Evolutionary conservation across 106 monocot genomes (phyloP).

Genomic region (Hemerocallis citrina): DNA sequence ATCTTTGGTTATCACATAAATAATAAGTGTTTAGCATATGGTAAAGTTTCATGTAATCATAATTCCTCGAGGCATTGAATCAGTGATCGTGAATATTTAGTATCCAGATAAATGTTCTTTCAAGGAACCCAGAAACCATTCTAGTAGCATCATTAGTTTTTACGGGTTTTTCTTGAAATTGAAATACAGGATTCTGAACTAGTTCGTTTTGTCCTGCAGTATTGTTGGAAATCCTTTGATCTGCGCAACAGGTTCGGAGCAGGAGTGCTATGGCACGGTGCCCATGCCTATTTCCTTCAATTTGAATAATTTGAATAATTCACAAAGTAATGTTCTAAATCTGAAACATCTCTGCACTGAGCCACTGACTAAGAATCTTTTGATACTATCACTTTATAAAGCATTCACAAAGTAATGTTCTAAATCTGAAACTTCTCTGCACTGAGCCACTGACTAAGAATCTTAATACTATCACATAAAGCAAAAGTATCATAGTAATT

Average conservation of each 20-base stretch:
- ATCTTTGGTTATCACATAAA: neutral
- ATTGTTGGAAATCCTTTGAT: conserved; percentile 28
- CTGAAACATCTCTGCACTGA: neutral
- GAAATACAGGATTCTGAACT: neutral
- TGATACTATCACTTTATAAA: neutral
- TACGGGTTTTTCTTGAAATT: neutral
- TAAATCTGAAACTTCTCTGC: neutral
- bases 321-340: conserved; percentile 11
- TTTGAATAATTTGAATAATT: conserved; percentile 14
- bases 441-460: neutral
- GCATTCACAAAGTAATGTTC: conserved; percentile 12
- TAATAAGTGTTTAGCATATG: neutral
- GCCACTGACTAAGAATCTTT: neutral
- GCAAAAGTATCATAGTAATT: neutral
- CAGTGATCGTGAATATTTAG: neutral
- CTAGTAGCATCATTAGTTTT: neutral
- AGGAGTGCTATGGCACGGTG: conserved; percentile 18
- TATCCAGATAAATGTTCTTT: neutral
- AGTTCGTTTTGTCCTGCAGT: conserved; percentile 9
- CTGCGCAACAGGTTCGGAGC: conserved; percentile 23
- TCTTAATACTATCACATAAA: neutral
- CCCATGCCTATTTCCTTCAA: conserved; percentile 22
- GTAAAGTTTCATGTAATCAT: neutral
- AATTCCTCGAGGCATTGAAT: neutral
- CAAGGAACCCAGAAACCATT: neutral